phyloP scores from a whole-genome alignment of 495 filamentous ascomycete species.

The Daldinia childiae region DNA sequence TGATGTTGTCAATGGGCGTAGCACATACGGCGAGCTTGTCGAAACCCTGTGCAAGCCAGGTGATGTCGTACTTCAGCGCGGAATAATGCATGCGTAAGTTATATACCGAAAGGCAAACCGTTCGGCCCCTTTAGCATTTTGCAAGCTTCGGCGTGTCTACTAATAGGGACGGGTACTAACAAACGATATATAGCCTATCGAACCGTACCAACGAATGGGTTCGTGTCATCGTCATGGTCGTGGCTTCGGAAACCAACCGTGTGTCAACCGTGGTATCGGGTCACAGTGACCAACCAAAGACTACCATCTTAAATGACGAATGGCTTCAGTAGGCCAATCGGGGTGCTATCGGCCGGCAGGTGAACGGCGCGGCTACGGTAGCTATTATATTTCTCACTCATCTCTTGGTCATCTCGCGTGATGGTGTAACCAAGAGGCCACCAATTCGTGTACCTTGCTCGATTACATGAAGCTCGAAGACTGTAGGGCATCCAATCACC shows the following conservation, averaged over 20 bases:
- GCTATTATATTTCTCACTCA: slow-evolving; percentile 24
- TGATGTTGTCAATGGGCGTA: slow-evolving; percentile 26
- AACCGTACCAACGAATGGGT: slow-evolving; percentile 43
- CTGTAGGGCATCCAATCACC: slow-evolving; percentile 16
- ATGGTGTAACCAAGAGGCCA: slow-evolving; percentile 20
- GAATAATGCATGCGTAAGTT: slow-evolving; percentile 48
- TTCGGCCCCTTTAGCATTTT: neutral
- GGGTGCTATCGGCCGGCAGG: neutral
- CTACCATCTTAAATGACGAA: slow-evolving; percentile 26
- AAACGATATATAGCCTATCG: slow-evolving; percentile 30
- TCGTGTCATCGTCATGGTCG: slow-evolving; percentile 28
- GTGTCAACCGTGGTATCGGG: slow-evolving; percentile 19
- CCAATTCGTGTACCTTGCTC: slow-evolving; percentile 36
- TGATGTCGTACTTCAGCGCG: slow-evolving; percentile 43
- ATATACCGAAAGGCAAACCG: slow-evolving; percentile 8
- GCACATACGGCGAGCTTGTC: slow-evolving; percentile 35
- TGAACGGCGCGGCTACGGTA: slow-evolving; percentile 20
- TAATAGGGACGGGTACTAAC: slow-evolving; percentile 8
- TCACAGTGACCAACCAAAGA: slow-evolving; percentile 11
- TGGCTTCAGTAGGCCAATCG: slow-evolving; percentile 40
- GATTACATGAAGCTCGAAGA: slow-evolving; percentile 33
- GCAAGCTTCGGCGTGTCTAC: neutral
- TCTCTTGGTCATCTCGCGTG: slow-evolving; percentile 3
- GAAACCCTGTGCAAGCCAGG: slow-evolving; percentile 39
- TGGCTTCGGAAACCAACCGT: slow-evolving; percentile 32